Percentiles rank a stretch among this genome's conserved stretches.
phyloP scores from a whole-genome alignment of 208 protist species.

The Leishmania turanica region DNA sequence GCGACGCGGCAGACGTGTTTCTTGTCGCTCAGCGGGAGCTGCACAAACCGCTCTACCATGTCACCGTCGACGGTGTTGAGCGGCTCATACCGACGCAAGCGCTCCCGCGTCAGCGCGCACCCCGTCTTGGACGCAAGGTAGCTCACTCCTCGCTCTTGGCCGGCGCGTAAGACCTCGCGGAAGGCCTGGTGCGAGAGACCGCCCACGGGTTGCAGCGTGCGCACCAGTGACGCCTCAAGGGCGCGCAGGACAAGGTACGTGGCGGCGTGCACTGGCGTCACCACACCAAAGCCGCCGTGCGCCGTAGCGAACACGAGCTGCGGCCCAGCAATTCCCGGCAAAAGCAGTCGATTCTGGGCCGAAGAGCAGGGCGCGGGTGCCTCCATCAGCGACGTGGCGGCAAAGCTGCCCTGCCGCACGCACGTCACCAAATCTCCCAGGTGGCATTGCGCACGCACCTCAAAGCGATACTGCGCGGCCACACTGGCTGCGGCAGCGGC shows the following conservation, averaged over 20 bases:
- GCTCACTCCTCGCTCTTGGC: constrained; percentile 57
- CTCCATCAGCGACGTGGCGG: constrained; percentile 30
- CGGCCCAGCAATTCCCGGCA: constrained; percentile 46
- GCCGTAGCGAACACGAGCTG: constrained; percentile 79
- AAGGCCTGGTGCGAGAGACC: constrained; percentile 53
- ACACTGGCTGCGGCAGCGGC: neutral
- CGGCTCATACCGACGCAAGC: constrained; percentile 13
- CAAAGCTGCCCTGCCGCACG: constrained; percentile 68
- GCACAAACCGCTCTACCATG: constrained; percentile 50
- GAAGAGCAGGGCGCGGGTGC: neutral
- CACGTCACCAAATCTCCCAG: constrained; percentile 76
- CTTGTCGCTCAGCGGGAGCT: constrained; percentile 11
- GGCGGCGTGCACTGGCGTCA: constrained; percentile 50
- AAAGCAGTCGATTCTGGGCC: constrained; percentile 7
- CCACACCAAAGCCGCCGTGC: constrained; percentile 73
- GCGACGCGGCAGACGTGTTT: constrained; percentile 15
- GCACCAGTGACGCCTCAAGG: constrained; percentile 51
- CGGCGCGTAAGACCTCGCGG: constrained; percentile 46
- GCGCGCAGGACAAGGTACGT: constrained; percentile 59
- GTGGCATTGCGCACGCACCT: constrained; percentile 57
- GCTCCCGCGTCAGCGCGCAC: constrained; percentile 15
- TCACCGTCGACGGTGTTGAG: constrained; percentile 49
- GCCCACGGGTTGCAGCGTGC: constrained; percentile 10
- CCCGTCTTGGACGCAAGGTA: constrained; percentile 19
- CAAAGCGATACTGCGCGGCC: constrained; percentile 13